Base-by-base conservation (phyloP, 2,329 filamentous ascomycete species). In the Monascus ruber region DNA sequence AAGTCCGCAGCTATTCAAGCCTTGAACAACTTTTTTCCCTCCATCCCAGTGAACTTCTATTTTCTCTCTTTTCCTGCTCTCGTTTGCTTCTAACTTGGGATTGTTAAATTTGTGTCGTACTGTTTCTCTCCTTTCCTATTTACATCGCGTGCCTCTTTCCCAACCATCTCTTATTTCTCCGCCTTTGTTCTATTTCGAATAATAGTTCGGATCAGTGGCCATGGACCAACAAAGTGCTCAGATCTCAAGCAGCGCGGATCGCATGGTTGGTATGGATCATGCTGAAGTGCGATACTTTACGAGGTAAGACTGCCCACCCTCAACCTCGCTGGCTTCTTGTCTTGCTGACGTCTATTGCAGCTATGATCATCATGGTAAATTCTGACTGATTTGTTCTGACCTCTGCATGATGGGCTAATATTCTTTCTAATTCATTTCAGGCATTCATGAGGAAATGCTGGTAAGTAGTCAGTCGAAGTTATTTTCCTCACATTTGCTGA, bases 221-320 rank as follows among this genome's bases (percentile, higher is more conserved):
- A 45, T 26, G 49, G 48, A 34, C 45, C 43, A 42, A 37, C 50
- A 43, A 49, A 52, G 54, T 39, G 47, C 46, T 35, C 48, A 47
- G 36, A 61, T 54, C 38, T 49, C 58, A 42, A 65, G 62, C 54
- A 67, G 63, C 41, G 66, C 66, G 44, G 68, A 71, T 47, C 59
- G 64, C 44, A 67, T 70, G 65, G 64, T 64, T 28, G 67, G 65
- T 53, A 81, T 94, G 76, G 83, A 85, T 62, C 88, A 94, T 70
- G 91, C 88, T 48, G 91, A 98, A 74, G 87, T 93, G 66, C 91
- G 96, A 68, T 98, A 96, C 74, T 96, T 96, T 73, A 96, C 95
- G 71, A 94, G 87, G 88, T 93, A 69, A 49, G 60, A 41, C 32
- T 6, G 17, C 24, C 26, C 4, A 6, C 31, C 5, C 10, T 32